Percentiles rank a stretch among this genome's conserved stretches.
Conservation (phyloP, 78 protist species). For the Tieghemostelium lacteum region DNA sequence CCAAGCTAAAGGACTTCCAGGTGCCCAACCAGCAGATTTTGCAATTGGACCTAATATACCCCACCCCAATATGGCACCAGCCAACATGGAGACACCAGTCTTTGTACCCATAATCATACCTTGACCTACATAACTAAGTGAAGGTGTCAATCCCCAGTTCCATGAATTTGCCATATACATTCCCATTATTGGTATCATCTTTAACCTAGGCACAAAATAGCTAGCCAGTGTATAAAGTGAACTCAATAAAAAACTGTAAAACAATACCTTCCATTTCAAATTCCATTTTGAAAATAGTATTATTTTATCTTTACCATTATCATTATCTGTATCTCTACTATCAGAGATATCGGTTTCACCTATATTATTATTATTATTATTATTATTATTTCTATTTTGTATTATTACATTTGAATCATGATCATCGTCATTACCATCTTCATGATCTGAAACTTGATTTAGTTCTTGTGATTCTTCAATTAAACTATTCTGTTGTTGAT, state of each 20-base stretch:
- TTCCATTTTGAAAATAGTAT: neutral
- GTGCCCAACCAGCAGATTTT: constrained; percentile 57
- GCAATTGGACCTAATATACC: constrained; percentile 89
- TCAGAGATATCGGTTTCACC: too few relatives aligned
- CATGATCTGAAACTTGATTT: neutral
- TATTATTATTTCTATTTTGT: too few relatives aligned
- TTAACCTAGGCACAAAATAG: constrained; percentile 81
- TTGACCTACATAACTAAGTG: constrained; percentile 82
- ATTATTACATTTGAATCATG: too few relatives aligned
- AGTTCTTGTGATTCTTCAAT: neutral
- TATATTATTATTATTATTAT: too few relatives aligned
- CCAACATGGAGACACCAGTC: constrained; percentile 72
- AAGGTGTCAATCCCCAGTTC: constrained; percentile 86
- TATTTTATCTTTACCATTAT: neutral
- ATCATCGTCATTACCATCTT: neutral
- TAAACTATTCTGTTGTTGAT: neutral
- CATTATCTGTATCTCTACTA: neutral
- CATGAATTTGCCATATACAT: constrained; percentile 26
- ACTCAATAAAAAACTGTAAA: constrained; percentile 70
- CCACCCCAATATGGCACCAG: constrained; percentile 86
- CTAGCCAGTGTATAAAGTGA: constrained; percentile 69
- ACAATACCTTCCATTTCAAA: constrained; percentile 65
- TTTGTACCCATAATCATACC: constrained; percentile 93
- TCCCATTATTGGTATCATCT: constrained; percentile 84
- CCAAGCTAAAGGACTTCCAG: neutral